A percentile compares a stretch with the other conserved stretches of the same genome.
phyloP scores from a whole-genome alignment of 257 asterid species.

The Jaltomata sinuosa region DNA sequence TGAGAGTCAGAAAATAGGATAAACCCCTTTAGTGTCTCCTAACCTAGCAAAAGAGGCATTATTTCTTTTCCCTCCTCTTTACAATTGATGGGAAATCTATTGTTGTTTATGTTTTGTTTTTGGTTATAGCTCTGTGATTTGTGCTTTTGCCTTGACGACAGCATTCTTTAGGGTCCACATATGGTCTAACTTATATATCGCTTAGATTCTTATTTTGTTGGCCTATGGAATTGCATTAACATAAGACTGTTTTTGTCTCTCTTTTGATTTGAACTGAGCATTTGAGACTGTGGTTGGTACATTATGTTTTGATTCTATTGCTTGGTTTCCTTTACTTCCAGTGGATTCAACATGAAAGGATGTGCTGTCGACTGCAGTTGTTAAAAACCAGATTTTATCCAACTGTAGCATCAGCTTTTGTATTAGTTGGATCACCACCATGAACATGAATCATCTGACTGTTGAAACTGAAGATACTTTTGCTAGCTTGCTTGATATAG shows the following conservation, averaged over 20 bases:
- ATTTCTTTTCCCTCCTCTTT: not conserved
- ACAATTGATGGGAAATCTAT: not conserved
- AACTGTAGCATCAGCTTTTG: slow-evolving; percentile 1
- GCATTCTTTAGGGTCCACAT: not conserved
- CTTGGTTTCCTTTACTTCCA: slow-evolving; percentile 16
- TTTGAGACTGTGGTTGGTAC: not conserved
- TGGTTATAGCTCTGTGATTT: not conserved
- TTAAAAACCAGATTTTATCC: slow-evolving; percentile 7
- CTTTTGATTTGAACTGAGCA: not conserved
- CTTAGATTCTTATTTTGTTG: not conserved
- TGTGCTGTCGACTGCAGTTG: slow-evolving; percentile 10
- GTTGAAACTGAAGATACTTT: too few species aligned
- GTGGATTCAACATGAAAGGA: slow-evolving; percentile 21
- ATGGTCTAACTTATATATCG: not conserved
- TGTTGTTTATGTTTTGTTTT: not conserved
- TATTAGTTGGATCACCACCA: slow-evolving; percentile 6
- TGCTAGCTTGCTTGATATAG: slow-evolving; percentile 62
- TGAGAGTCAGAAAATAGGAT: not conserved
- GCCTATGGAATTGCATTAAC: not conserved
- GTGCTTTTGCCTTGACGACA: not conserved
- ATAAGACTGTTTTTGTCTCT: not conserved
- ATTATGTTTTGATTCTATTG: slow-evolving; percentile 11
- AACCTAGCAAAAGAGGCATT: not conserved
- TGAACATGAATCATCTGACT: slow-evolving; percentile 32
- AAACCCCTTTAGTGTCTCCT: not conserved